Conservation (phyloP, 2,329 filamentous ascomycete genomes). For the Rasamsonia emersonii region DNA sequence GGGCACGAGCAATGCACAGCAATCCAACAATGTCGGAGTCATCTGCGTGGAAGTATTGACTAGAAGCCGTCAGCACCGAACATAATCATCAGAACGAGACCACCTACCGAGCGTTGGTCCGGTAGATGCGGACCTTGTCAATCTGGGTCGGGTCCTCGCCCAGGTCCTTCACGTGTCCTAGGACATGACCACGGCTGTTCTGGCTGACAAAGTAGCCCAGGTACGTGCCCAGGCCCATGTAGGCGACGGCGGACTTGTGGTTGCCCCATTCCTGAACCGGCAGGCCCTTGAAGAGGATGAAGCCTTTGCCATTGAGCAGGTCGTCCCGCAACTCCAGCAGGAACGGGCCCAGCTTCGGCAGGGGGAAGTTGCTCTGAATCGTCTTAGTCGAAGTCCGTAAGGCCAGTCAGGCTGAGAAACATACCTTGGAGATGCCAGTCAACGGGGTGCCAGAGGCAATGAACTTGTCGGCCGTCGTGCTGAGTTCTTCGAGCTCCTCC, state of each 20-base stretch:
- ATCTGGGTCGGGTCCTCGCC: conserved; percentile 74
- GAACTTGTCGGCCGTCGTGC: conserved; percentile 59
- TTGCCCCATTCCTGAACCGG: conserved; percentile 68
- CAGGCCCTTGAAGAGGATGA: conserved; percentile 81
- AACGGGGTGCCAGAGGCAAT: conserved; percentile 56
- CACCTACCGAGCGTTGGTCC: conserved; percentile 62
- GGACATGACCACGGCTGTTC: conserved; percentile 74
- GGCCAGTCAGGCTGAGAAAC: not conserved
- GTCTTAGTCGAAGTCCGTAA: conserved; percentile 3
- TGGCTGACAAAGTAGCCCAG: conserved; percentile 83
- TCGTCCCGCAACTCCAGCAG: conserved; percentile 53
- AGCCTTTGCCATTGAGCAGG: conserved; percentile 76
- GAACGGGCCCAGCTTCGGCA: conserved; percentile 48
- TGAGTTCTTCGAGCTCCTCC: conserved; percentile 60
- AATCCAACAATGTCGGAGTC: conserved; percentile 76
- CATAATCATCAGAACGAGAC: not conserved
- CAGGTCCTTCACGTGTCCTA: conserved; percentile 83
- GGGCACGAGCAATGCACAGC: conserved; percentile 67
- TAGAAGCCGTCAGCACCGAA: conserved; percentile 17
- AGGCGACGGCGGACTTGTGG: conserved; percentile 75
- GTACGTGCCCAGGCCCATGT: conserved; percentile 80
- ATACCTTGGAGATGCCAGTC: conserved; percentile 59
- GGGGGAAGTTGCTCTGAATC: conserved; percentile 47
- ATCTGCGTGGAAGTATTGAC: conserved; percentile 80
- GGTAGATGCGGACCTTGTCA: conserved; percentile 81